Evolutionary conservation across 345 rosid species (phyloP).

Genomic region (Populus euphratica): DNA sequence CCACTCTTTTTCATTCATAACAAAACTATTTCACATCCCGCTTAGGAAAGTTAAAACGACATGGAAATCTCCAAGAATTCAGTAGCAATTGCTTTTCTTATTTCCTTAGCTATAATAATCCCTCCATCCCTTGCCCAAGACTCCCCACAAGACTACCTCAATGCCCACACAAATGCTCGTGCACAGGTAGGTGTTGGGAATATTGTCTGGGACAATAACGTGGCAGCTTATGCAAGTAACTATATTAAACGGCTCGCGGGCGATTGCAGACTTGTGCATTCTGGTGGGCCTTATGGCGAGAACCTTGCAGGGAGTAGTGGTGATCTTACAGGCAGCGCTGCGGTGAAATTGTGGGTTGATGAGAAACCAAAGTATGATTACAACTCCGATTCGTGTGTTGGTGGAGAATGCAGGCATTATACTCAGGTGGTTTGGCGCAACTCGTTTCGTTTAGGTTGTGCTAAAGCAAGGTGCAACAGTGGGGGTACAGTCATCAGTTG

Average conservation of each 20-base stretch:
- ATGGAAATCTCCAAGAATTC: not conserved
- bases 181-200: not conserved
- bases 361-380: conserved; percentile 25
- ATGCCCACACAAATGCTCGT: conserved; percentile 18
- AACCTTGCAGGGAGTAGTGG: conserved; percentile 32
- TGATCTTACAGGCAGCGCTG: conserved; percentile 3
- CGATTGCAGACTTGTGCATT: conserved; percentile 35
- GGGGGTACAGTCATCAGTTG: conserved; percentile 27
- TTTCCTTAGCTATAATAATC: not conserved
- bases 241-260: not conserved
- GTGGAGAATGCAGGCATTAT: conserved; percentile 27
- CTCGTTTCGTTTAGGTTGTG: conserved; percentile 18
- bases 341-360: conserved; percentile 23
- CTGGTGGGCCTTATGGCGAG: conserved; percentile 37
- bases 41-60: not conserved
- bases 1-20: not conserved
- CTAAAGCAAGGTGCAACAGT: conserved; percentile 20
- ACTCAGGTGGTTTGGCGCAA: conserved; percentile 33
- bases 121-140: conserved; percentile 6
- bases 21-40: too few species aligned
- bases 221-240: conserved; percentile 2
- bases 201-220: conserved; percentile 3
- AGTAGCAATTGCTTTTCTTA: not conserved
- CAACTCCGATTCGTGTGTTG: conserved; percentile 2
- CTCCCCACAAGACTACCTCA: conserved; percentile 11